These are phyloP conservation scores for Bretschneidera sinensis DNA, from an alignment of 345 rosid species.

Conservation along the genomic window DNA sequence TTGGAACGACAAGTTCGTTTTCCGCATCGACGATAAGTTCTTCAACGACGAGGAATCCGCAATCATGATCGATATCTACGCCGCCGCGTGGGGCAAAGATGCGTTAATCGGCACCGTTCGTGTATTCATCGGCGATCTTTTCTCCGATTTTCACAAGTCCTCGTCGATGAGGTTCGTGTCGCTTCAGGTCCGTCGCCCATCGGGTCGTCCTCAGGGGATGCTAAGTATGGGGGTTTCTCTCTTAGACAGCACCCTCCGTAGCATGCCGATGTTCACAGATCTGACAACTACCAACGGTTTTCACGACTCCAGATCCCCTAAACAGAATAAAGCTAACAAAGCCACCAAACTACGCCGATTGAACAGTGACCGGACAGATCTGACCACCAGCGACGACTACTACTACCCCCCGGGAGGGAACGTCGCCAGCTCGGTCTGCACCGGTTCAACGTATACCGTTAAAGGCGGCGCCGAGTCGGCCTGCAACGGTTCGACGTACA, in stretches of 20 bases:
- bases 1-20: conserved; percentile 89
- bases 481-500: too few relatives aligned
- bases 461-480: too few relatives aligned
- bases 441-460: too few relatives aligned
- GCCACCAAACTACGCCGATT: conserved; percentile 46
- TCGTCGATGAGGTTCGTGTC: conserved; percentile 37
- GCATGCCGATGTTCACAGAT: conserved; percentile 69
- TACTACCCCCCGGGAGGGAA: background rate
- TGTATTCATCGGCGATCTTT: conserved; percentile 52
- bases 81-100: conserved; percentile 84
- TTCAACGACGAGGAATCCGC: conserved; percentile 49
- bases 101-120: conserved; percentile 62
- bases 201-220: conserved; percentile 88
- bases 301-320: too few relatives aligned
- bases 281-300: too few relatives aligned
- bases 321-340: background rate
- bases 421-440: background rate
- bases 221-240: conserved; percentile 67
- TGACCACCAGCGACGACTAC: conserved; percentile 23
- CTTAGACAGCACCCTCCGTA: conserved; percentile 58
- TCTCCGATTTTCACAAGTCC: conserved; percentile 26
- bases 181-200: conserved; percentile 69
- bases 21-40: conserved; percentile 64
- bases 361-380: conserved; percentile 57
- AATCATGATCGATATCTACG: conserved; percentile 70